phyloP scores from a whole-genome alignment of 352 stramenopile genomes.

The Pilasporangium apinafurcum region DNA sequence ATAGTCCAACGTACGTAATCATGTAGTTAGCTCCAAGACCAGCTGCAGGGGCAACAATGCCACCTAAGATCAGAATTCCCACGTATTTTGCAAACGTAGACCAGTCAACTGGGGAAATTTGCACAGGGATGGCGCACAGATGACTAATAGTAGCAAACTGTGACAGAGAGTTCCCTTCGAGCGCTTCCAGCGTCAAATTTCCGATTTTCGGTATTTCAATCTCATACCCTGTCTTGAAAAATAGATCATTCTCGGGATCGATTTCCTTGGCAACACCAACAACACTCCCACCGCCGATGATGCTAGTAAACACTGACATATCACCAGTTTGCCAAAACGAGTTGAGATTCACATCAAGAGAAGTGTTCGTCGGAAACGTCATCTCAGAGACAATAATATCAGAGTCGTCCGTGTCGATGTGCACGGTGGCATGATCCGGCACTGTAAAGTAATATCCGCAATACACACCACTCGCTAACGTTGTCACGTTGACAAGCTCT shows the following conservation, averaged over 20 bases:
- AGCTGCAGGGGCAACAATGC: constrained; percentile 55
- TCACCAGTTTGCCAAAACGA: constrained; percentile 70
- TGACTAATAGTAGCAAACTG: constrained; percentile 39
- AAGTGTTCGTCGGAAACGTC: constrained; percentile 27
- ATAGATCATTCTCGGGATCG: constrained; percentile 37
- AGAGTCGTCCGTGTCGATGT: constrained; percentile 22
- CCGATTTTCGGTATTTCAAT: constrained; percentile 28
- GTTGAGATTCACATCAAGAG: constrained; percentile 38
- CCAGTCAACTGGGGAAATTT: constrained; percentile 48
- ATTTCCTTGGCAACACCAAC: constrained; percentile 69
- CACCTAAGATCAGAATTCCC: constrained; percentile 61
- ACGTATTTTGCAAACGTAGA: constrained; percentile 58
- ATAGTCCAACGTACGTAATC: constrained; percentile 71
- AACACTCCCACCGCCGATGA: constrained; percentile 34
- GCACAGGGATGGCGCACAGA: constrained; percentile 58
- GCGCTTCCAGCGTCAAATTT: constrained; percentile 36
- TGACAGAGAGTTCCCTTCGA: constrained; percentile 36
- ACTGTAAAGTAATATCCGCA: constrained; percentile 73
- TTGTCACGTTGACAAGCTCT: constrained; percentile 39
- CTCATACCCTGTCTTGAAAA: constrained; percentile 25
- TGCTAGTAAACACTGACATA: constrained; percentile 57
- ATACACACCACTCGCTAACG: constrained; percentile 25
- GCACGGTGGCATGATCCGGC: constrained; percentile 33
- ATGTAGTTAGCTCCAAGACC: constrained; percentile 75
- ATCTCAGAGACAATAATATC: constrained; percentile 48